Evolutionary conservation across 1,139 yeast species (phyloP).

Genomic region (Saccharomyces hybrid): DNA sequence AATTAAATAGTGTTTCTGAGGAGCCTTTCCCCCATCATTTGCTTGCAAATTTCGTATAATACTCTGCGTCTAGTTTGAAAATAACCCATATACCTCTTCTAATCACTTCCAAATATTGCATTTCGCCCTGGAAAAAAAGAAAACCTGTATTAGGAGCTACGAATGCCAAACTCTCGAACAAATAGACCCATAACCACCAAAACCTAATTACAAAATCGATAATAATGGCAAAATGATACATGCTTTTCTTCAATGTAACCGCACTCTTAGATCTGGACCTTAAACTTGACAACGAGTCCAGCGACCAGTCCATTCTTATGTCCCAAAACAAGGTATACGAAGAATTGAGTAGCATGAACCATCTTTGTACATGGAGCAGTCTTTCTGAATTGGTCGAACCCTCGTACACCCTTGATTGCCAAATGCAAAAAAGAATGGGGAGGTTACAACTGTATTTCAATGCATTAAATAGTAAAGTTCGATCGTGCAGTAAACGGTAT

Average conservation of each 20-base stretch:
- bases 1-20: neutral
- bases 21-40: neutral
- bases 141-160: neutral
- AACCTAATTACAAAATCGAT: conserved; percentile 61
- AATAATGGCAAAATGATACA: conserved; percentile 49
- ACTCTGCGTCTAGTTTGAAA: conserved; percentile 76
- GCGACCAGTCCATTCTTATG: conserved; percentile 79
- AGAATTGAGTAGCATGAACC: conserved; percentile 46
- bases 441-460: conserved; percentile 65
- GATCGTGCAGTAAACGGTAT: conserved; percentile 44
- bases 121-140: conserved; percentile 44
- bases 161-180: neutral
- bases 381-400: conserved; percentile 9
- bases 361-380: conserved; percentile 11
- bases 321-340: conserved; percentile 85
- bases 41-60: conserved; percentile 16
- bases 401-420: conserved; percentile 25
- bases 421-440: conserved; percentile 47
- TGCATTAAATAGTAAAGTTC: conserved; percentile 58
- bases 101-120: conserved; percentile 66
- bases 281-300: conserved; percentile 42
- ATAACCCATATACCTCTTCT: conserved; percentile 90
- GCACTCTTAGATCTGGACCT: conserved; percentile 11
- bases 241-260: conserved; percentile 30
- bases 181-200: conserved; percentile 59